Percentiles rank a stretch among this genome's conserved stretches.
phyloP scores from a whole-genome alignment of 805 yeast genomes.

The Tanozyma kutaoensis region DNA sequence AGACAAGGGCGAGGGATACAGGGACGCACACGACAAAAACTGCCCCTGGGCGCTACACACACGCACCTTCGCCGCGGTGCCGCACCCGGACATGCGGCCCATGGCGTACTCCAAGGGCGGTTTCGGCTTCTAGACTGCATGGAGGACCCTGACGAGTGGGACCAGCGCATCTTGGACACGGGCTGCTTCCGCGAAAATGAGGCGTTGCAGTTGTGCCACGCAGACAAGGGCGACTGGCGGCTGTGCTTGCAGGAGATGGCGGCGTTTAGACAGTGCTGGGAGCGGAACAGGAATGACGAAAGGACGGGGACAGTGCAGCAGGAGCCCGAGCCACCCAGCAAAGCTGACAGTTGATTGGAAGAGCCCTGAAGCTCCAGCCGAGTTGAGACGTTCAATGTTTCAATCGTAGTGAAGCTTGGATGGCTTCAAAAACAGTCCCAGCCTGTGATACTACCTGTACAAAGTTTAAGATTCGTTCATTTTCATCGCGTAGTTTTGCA shows the following conservation, averaged over 20 bases:
- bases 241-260: conserved; percentile 10
- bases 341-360: too few relatives aligned
- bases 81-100: conserved; percentile 85
- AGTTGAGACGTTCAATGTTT: too few relatives aligned
- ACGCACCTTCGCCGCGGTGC: conserved; percentile 63
- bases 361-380: too few relatives aligned
- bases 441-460: too few relatives aligned
- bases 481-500: too few relatives aligned
- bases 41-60: conserved; percentile 36
- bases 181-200: conserved; percentile 70
- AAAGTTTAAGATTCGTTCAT: too few relatives aligned
- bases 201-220: conserved; percentile 62
- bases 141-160: conserved; percentile 68
- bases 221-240: conserved; percentile 76
- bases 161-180: conserved; percentile 54
- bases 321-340: too few relatives aligned
- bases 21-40: conserved; percentile 19
- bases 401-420: too few relatives aligned
- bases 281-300: too few relatives aligned
- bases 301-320: too few relatives aligned
- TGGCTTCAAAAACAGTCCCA: too few relatives aligned
- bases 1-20: conserved; percentile 30
- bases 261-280: too few relatives aligned
- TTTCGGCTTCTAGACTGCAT: conserved; percentile 18
- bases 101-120: conserved; percentile 68